A percentile compares a stretch with the other conserved stretches of the same genome.
phyloP scores from a whole-genome alignment of 768 basidiomycete genomes.

The Rhizopogon vinicolor region DNA sequence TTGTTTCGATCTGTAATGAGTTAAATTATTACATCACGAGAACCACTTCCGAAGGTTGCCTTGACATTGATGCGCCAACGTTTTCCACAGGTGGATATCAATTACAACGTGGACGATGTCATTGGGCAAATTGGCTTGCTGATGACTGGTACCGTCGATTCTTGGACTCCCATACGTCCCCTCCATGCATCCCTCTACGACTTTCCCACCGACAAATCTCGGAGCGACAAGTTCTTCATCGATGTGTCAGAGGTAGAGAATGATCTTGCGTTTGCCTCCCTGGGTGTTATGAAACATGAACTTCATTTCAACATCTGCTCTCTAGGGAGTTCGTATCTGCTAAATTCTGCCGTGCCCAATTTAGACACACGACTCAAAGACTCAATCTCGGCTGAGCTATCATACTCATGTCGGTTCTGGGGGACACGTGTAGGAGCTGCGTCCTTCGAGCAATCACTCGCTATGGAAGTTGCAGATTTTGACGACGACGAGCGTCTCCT shows the following conservation, averaged over 20 bases:
- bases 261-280: conserved; percentile 14
- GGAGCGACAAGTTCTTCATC: conserved; percentile 12
- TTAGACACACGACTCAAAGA: conserved; percentile 14
- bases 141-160: conserved; percentile 1
- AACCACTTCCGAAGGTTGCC: too few species aligned
- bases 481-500: too few species aligned
- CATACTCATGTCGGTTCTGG: neutral
- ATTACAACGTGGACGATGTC: neutral
- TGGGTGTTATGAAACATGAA: conserved; percentile 22
- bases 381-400: neutral
- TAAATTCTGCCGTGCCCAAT: conserved; percentile 23
- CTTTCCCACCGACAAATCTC: conserved; percentile 12
- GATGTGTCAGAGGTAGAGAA: conserved; percentile 7
- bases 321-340: too few species aligned
- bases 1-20: too few species aligned
- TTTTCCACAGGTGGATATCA: too few species aligned
- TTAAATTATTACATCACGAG: too few species aligned
- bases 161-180: neutral
- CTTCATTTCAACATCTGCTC: conserved; percentile 25
- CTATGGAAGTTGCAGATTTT: too few species aligned
- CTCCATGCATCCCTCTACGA: conserved; percentile 21
- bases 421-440: too few species aligned
- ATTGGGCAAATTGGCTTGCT: conserved; percentile 3
- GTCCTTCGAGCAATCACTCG: too few species aligned
- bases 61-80: too few species aligned